Base-by-base conservation (phyloP, 2,329 filamentous ascomycete genomes). In the Cladophialophora exuberans region DNA sequence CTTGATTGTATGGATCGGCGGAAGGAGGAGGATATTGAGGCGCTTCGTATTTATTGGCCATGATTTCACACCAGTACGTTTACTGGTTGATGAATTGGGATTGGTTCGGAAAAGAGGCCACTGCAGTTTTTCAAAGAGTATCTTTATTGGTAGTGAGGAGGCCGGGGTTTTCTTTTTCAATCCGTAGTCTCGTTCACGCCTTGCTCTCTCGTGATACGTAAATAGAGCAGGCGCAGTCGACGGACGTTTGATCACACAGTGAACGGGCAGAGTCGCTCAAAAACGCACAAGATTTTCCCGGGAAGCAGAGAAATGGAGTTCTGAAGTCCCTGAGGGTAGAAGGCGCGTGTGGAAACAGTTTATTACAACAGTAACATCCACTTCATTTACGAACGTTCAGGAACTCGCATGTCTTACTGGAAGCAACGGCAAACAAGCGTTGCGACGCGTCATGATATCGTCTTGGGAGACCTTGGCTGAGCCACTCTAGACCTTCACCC, bases 31-130 rank as follows among this genome's bases (percentile, higher is more conserved):
- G 56, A 25, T 59, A 59, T 45, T 55, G 46, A 7, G 56, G 56
- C 5, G 56, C 46, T 6, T 33, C 22, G 42, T 48, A 59, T 28
- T 59, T 59, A 26, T 59, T 52, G 52, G 41, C 52, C 56, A 59
- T 59, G 17, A 26, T 22, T 33, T n/a, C 7, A 20, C 18, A 20
- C 9, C 18, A 22, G 41, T 5, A 13, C 10, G 17, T 20, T 25
- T 25, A n/a, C 15, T 42, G 9, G 7, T 42, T 15, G 33, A 7
- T 4, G 11, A n/a, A n/a, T 36, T 36, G 15, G n/a, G 33, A 3
- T 36, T 18, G 33, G 30, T 31, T 31, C 10, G n/a, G 3, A n/a
- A 31, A 31, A 31, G 30, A 31, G 30, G 30, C n/a, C n/a, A n/a
- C n/a, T n/a, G n/a, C n/a, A n/a, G n/a, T n/a, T n/a, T n/a, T n/a